These are phyloP conservation scores for Trichoderma citrinoviride DNA, from an alignment of 2,329 filamentous ascomycete species.

Conservation along the genomic window DNA sequence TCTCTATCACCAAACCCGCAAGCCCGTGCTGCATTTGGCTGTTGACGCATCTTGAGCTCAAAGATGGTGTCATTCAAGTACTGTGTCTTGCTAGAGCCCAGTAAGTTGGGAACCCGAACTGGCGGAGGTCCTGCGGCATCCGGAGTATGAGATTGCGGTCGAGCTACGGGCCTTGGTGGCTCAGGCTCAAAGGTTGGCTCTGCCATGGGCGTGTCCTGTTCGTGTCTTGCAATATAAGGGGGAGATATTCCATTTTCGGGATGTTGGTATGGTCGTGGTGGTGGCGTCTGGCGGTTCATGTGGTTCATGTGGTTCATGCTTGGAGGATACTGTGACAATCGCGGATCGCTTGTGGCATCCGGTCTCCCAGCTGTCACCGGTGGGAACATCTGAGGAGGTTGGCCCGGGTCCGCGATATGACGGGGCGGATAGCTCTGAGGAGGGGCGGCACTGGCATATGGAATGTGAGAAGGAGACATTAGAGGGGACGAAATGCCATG, in stretches of 20 bases:
- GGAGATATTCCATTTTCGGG: background rate
- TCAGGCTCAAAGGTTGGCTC: background rate
- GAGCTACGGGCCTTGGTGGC: background rate
- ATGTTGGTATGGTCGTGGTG: background rate
- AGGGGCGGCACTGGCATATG: background rate
- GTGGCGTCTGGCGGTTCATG: background rate
- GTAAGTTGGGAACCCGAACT: constrained; percentile 30
- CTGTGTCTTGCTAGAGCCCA: constrained; percentile 26
- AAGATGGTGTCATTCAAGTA: constrained; percentile 31
- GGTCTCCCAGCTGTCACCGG: background rate
- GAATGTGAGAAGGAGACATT: constrained; percentile 2
- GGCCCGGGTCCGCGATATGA: background rate
- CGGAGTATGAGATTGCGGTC: background rate
- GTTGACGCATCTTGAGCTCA: constrained; percentile 61
- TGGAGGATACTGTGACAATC: background rate
- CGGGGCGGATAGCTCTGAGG: background rate
- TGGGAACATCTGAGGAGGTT: constrained; percentile 3
- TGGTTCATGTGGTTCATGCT: constrained; percentile 6
- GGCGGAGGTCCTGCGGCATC: background rate
- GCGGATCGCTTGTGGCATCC: background rate
- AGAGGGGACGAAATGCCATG: background rate
- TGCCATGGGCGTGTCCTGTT: background rate
- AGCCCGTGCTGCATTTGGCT: constrained; percentile 72
- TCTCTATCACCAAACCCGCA: constrained; percentile 83
- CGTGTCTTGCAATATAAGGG: background rate